Evolutionary conservation across 2,329 filamentous ascomycete species (phyloP).

Genomic region (Phaeosphaeria sp.): DNA sequence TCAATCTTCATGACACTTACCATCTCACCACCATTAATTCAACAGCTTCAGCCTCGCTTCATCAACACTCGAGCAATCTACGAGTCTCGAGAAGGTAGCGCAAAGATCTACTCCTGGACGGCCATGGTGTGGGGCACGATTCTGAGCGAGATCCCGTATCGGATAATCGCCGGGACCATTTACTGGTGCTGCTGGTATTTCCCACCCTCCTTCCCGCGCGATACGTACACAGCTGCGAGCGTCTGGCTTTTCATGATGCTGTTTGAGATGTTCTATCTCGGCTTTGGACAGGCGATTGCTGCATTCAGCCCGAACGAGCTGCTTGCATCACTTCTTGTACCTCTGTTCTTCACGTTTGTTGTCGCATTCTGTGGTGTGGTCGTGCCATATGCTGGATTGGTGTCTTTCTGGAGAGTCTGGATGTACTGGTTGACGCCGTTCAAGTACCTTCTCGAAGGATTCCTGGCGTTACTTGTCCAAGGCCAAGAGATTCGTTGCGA

Average conservation of each 20-base stretch:
- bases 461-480: slow-evolving; percentile 64
- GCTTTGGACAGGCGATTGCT: slow-evolving; percentile 72
- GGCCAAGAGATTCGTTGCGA: slow-evolving; percentile 63
- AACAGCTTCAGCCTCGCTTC: slow-evolving; percentile 78
- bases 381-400: slow-evolving; percentile 69
- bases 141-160: slow-evolving; percentile 73
- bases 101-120: slow-evolving; percentile 80
- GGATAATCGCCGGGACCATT: slow-evolving; percentile 67
- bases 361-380: slow-evolving; percentile 78
- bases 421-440: slow-evolving; percentile 67
- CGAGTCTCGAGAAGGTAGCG: slow-evolving; percentile 73
- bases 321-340: slow-evolving; percentile 70
- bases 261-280: slow-evolving; percentile 70
- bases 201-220: slow-evolving; percentile 60
- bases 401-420: slow-evolving; percentile 67
- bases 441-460: slow-evolving; percentile 69
- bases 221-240: slow-evolving; percentile 66
- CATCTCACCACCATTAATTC: slow-evolving; percentile 75
- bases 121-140: slow-evolving; percentile 72
- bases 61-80: slow-evolving; percentile 71
- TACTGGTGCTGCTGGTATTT: slow-evolving; percentile 65
- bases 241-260: slow-evolving; percentile 69
- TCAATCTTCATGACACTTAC: slow-evolving; percentile 79
- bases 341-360: slow-evolving; percentile 72
- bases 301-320: slow-evolving; percentile 70